Evolutionary conservation across 495 filamentous ascomycete species (phyloP), one percentile per base, ranked within the genome.

Genomic region (Letharia columbiana): DNA sequence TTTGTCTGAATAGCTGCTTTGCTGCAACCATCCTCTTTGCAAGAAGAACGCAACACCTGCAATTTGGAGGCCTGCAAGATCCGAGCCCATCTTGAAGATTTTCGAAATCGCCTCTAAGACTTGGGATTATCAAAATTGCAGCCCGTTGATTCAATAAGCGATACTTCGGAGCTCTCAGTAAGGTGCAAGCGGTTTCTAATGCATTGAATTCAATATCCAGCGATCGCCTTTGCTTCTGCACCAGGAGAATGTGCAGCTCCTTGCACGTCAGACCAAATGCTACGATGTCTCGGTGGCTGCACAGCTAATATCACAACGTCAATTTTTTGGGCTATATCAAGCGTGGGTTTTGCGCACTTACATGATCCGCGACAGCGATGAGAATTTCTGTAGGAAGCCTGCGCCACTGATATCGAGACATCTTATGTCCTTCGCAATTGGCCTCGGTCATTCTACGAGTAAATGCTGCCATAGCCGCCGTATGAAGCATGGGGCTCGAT

Each of bases 181-280:
- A 11, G 1, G 10, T 10, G 10, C 49, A 52, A 23, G 2, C 10
- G 10, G 8, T 28, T 4, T 0, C 10, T 52, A 23, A 2, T 8
- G n/a, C 49, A 52, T 52, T 9, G n/a, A 52, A 52, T 1, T 31
- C 0, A 28, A 52, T 28, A n/a, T 52, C 49, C 49, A 52, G 49
- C 49, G 49, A 52, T 28, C 49, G 49, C 49, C 23, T 52, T 52
- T 12, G n/a, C 10, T 52, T 52, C 10, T 52, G 12, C 7, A 52
- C 49, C 9, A 52, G 23, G 13, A 52, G n/a, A 3, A 2, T 13
- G n/a, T 52, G 31, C 49, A 52, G 49, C 12, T 28, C 23, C 11
- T 23, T 52, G 49, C 49, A 52, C 49, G 49, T 52, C 49, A 52
- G 49, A 52, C 49, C 49, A 52, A 52, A 52, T 52, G n/a, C 2